Conservation (phyloP, 495 filamentous ascomycete genomes). For the Cercophora scortea region DNA sequence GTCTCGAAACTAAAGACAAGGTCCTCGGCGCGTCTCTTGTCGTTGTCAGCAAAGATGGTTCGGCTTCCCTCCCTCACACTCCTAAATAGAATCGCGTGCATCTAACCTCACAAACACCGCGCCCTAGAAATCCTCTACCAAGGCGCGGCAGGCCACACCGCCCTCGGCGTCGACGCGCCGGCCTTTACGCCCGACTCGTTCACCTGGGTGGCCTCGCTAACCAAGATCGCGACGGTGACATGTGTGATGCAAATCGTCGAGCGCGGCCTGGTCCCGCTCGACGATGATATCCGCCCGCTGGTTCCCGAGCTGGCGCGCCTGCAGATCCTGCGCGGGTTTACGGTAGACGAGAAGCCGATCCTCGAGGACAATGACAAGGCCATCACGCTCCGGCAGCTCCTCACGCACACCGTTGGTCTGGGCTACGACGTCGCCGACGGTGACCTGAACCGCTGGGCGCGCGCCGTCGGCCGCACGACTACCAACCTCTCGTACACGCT, state of each 20-base stretch:
- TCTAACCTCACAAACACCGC: not conserved
- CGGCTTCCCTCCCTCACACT: not conserved
- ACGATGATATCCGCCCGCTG: slow-evolving; percentile 15
- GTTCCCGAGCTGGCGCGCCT: slow-evolving; percentile 15
- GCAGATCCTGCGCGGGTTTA: slow-evolving; percentile 18
- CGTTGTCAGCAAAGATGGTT: slow-evolving; percentile 20
- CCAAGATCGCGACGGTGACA: slow-evolving; percentile 18
- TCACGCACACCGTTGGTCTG: slow-evolving; percentile 24
- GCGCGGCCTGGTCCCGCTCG: slow-evolving; percentile 9
- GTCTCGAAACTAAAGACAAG: slow-evolving; percentile 16
- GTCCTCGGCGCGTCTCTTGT: slow-evolving; percentile 23
- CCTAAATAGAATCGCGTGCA: not conserved
- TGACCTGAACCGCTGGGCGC: slow-evolving; percentile 16
- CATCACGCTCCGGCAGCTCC: slow-evolving; percentile 24
- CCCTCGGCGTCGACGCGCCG: slow-evolving; percentile 3
- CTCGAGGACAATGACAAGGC: slow-evolving; percentile 16
- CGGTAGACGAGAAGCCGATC: slow-evolving; percentile 12
- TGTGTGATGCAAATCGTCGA: slow-evolving; percentile 21
- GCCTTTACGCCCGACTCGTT: slow-evolving; percentile 42
- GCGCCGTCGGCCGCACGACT: slow-evolving; percentile 10
- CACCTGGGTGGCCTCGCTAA: slow-evolving; percentile 28
- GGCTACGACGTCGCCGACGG: slow-evolving; percentile 19
- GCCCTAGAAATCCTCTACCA: slow-evolving; percentile 14
- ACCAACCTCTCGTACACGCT: slow-evolving; percentile 6
- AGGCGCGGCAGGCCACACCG: slow-evolving; percentile 16